Percentiles rank a stretch among this genome's conserved stretches.
Conservation (phyloP, 176 grass and related monocot species). For the Oryza australiensis region DNA sequence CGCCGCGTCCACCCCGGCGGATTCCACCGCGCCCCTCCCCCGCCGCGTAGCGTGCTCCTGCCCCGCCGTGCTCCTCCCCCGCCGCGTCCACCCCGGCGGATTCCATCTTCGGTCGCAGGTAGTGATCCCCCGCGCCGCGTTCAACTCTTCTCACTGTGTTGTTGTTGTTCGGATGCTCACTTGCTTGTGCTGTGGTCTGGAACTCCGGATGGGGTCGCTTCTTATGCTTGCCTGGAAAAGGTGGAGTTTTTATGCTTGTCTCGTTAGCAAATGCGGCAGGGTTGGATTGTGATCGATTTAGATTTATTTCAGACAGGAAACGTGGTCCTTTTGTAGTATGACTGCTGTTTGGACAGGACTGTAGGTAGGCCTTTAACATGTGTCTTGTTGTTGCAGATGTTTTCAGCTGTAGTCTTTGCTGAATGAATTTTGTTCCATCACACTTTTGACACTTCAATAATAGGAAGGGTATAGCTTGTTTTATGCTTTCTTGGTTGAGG, state of each 20-base stretch:
- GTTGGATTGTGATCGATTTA: not conserved
- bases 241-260: not conserved
- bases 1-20: constrained; percentile 41
- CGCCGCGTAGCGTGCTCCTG: too few species aligned
- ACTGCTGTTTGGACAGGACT: not conserved
- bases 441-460: not conserved
- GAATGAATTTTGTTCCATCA: not conserved
- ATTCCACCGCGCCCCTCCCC: too few species aligned
- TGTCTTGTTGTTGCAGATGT: not conserved
- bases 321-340: not conserved
- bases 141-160: not conserved
- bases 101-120: constrained; percentile 55
- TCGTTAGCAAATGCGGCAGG: not conserved
- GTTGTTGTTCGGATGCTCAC: not conserved
- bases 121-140: constrained; percentile 25
- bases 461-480: constrained; percentile 17
- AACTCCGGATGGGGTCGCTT: not conserved
- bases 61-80: constrained; percentile 42
- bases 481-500: not conserved
- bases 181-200: not conserved
- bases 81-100: constrained; percentile 45
- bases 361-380: not conserved
- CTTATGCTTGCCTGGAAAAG: not conserved
- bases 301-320: constrained; percentile 10
- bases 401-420: not conserved